A percentile compares a stretch with the other conserved stretches of the same genome.
Conservation (phyloP, 768 basidiomycete genomes). For the Lentinula sp. region DNA sequence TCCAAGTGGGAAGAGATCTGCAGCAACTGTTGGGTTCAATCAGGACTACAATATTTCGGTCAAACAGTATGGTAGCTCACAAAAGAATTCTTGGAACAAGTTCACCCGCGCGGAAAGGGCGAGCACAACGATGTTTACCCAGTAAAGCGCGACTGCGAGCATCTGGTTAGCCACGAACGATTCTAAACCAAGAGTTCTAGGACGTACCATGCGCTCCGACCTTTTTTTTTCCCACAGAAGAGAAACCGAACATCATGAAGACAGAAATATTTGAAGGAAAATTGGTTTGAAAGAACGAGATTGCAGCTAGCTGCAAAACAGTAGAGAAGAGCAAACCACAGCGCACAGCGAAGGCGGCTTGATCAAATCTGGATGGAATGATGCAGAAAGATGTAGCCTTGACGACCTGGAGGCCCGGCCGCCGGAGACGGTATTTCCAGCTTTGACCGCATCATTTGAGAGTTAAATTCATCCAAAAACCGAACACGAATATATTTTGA, state of each 20-base stretch:
- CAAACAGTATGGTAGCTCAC: conserved; percentile 24
- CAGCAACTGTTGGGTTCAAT: conserved; percentile 33
- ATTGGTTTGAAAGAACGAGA: neutral
- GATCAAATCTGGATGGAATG: neutral
- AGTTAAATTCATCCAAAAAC: no score
- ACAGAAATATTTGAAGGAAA: neutral
- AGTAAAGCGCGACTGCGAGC: conserved; percentile 32
- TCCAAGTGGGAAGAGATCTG: conserved; percentile 56
- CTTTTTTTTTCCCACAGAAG: conserved; percentile 14
- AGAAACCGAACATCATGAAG: conserved; percentile 4
- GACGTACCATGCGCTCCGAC: conserved; percentile 9
- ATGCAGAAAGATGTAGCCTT: neutral
- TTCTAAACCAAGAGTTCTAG: neutral
- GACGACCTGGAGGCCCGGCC: neutral
- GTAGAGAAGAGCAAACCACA: neutral
- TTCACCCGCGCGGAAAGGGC: conserved; percentile 50
- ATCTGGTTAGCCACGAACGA: neutral
- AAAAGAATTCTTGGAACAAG: conserved; percentile 54
- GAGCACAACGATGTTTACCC: conserved; percentile 44
- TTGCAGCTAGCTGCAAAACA: neutral
- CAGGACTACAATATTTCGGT: conserved; percentile 2
- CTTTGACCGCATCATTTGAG: no score
- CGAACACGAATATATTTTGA: no score
- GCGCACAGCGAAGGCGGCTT: neutral
- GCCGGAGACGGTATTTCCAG: no score